Evolutionary conservation across 2,329 filamentous ascomycete species (phyloP), one percentile per base, ranked within the genome.

Genomic region (Cercospora brassicicola): DNA sequence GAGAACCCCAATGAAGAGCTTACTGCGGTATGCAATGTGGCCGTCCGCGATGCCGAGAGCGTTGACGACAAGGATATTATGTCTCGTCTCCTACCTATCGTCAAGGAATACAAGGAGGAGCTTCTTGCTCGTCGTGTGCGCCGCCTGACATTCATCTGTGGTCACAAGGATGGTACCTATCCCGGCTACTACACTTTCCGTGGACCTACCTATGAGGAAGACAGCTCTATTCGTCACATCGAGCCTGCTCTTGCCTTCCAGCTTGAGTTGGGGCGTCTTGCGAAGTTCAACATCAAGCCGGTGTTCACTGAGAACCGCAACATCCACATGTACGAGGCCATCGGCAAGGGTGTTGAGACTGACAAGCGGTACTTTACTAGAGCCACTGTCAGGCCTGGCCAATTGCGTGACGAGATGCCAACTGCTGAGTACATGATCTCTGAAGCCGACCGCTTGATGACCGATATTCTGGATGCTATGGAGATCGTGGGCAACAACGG

Each of bases 401-500:
- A 94, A 78, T 90, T 99, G 65, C 91, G 94, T 74, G 95, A 99
- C 77, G 94, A 98, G 82, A 98, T 99, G 70, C 94, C 95, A 42
- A 98, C 94, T n/a, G 93, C 93, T 0, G 95, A 99, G 82, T 99
- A 99, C 82, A 88, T 99, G 79, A 96, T 97, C 75, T 97, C 94
- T 0, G 95, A 99, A 84, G 94, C 94, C 45, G 94, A 99, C 78
- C 90, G 95, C 71, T 86, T 98, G 75, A 94, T 99, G 87, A 98
- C 93, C 79, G 95, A 99, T 79, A 98, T 99, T 77, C 89, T 98
- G 62, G 95, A 99, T 78, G 95, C 95, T 55, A 86, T 99, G 67
- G 95, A 99, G 86, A 97, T 99, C 76, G 96, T 97, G 78, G 95
- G 95, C 78, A 97, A 97, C 86, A 98, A 97, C 85, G 96, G 96